Conservation (phyloP, 2,329 filamentous ascomycete species). For the Blastomyces silverae region DNA sequence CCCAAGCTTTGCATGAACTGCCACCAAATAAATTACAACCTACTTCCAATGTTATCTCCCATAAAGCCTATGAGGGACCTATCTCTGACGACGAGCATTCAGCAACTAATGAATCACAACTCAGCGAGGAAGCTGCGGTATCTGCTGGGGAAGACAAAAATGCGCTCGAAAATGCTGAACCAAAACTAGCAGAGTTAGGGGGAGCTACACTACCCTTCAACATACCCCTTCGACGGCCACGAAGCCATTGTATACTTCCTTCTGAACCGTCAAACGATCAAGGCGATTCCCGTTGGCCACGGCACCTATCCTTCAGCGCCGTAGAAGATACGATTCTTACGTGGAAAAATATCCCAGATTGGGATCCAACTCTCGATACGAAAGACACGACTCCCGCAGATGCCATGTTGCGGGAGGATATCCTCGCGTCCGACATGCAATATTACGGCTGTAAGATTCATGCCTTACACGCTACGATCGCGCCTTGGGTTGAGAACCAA, state of each 20-base stretch:
- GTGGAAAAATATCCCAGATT: constrained; percentile 30
- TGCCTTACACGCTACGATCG: constrained; percentile 33
- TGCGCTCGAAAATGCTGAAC: not conserved
- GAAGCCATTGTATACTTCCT: constrained; percentile 32
- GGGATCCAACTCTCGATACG: constrained; percentile 30
- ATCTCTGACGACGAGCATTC: constrained; percentile 2
- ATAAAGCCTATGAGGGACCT: not conserved
- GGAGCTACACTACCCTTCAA: not conserved
- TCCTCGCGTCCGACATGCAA: constrained; percentile 33
- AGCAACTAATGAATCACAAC: not conserved
- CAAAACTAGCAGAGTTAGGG: not conserved
- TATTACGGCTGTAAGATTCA: constrained; percentile 35
- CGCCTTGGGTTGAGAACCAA: constrained; percentile 41
- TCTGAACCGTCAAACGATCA: constrained; percentile 22
- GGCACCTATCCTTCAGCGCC: constrained; percentile 44
- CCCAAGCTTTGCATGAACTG: not conserved
- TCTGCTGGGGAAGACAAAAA: not conserved
- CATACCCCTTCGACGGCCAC: constrained; percentile 30
- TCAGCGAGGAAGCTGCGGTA: not conserved
- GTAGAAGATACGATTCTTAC: constrained; percentile 41
- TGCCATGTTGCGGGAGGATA: constrained; percentile 36
- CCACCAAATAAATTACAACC: not conserved
- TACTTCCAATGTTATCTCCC: not conserved
- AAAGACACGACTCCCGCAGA: constrained; percentile 37
- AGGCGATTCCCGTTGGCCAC: constrained; percentile 32